Percentiles rank a stretch among this genome's conserved stretches.
phyloP scores from a whole-genome alignment of 345 rosid species.

The Syzygium jambos region DNA sequence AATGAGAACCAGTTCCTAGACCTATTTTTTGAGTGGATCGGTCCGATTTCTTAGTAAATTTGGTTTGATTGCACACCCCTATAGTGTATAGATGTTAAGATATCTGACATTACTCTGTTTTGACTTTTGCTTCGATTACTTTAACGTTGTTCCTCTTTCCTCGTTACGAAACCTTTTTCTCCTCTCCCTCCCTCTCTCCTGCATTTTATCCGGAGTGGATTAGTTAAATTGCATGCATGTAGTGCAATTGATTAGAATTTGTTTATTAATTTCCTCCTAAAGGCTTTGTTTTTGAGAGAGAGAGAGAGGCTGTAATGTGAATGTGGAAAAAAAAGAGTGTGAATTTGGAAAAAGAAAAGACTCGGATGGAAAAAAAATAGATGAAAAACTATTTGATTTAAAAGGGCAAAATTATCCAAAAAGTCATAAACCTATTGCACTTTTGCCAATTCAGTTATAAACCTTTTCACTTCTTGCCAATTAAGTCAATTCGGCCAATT shows the following conservation, averaged over 20 bases:
- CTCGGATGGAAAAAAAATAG: not conserved
- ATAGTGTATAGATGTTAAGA: not conserved
- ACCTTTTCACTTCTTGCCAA: no score
- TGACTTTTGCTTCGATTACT: not conserved
- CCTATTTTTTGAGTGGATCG: no score
- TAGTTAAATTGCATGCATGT: not conserved
- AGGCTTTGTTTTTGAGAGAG: no score
- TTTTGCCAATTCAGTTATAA: no score
- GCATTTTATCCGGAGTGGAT: not conserved
- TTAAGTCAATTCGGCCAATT: no score
- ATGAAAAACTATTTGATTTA: not conserved
- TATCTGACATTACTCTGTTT: no score
- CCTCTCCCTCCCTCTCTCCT: not conserved
- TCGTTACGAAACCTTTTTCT: not conserved
- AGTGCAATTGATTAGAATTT: not conserved
- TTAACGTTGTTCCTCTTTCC: not conserved
- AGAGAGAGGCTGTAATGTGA: no score
- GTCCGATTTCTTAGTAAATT: no score
- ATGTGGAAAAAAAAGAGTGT: not conserved
- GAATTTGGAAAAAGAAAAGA: not conserved
- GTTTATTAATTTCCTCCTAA: not conserved
- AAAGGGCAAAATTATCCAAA: no score
- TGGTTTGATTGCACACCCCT: no score
- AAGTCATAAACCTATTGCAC: no score
- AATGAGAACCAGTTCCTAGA: no score